Evolutionary conservation across 2,329 filamentous ascomycete genomes (phyloP).

Genomic region (Beauveria brongniartii): DNA sequence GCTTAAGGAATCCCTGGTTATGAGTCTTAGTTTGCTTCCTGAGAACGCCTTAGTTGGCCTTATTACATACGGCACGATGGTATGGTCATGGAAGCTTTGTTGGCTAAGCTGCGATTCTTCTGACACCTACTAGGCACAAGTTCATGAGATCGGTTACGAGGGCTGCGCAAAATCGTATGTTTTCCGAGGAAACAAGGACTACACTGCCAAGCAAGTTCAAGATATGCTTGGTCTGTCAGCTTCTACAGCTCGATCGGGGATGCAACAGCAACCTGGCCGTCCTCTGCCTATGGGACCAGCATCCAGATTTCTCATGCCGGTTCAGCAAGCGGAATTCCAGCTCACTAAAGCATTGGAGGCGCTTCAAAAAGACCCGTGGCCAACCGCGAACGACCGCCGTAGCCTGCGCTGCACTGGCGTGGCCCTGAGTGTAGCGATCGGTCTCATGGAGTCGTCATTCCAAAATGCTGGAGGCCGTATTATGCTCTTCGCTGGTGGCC

Average conservation of each 20-base stretch:
- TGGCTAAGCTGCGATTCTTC: not conserved
- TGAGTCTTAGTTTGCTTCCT: constrained; percentile 74
- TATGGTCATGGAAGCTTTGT: constrained; percentile 25
- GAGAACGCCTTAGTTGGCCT: constrained; percentile 75
- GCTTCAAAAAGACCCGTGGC: constrained; percentile 95
- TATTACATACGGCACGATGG: constrained; percentile 90
- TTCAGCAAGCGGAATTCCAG: constrained; percentile 94
- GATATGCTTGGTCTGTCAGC: constrained; percentile 89
- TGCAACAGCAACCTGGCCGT: constrained; percentile 67
- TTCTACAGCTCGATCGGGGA: constrained; percentile 63
- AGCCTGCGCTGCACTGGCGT: constrained; percentile 89
- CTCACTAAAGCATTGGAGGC: constrained; percentile 93
- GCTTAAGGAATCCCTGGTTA: constrained; percentile 77
- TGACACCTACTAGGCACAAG: constrained; percentile 58
- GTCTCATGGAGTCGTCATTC: constrained; percentile 87
- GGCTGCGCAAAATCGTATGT: constrained; percentile 99
- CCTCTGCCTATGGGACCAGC: constrained; percentile 71
- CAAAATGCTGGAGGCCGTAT: constrained; percentile 91
- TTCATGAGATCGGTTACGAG: constrained; percentile 95
- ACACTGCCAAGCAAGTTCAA: constrained; percentile 96
- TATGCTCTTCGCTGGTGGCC: constrained; percentile 94
- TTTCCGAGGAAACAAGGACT: constrained; percentile 96
- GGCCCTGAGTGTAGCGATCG: constrained; percentile 89
- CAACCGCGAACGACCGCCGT: constrained; percentile 86
- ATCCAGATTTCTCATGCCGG: constrained; percentile 83